These are phyloP conservation scores for Clonostachys rhizophaga DNA, from an alignment of 2,329 filamentous ascomycete species.

Conservation along the genomic window DNA sequence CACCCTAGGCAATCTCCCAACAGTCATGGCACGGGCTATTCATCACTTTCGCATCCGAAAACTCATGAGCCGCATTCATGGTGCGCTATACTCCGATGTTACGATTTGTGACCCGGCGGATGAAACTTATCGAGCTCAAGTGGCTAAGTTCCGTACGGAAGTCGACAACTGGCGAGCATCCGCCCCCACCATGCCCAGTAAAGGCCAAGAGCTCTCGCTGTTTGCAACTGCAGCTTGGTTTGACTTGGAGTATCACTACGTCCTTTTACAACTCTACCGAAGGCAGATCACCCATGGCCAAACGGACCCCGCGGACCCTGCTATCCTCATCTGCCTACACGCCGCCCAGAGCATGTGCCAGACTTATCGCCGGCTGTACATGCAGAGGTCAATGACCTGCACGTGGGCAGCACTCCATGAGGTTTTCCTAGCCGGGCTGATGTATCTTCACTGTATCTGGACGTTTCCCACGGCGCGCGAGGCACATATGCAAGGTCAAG, in stretches of 20 bases:
- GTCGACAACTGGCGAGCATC: background rate
- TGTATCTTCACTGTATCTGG: conserved; percentile 21
- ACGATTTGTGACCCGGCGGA: background rate
- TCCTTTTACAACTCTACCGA: background rate
- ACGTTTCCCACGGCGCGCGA: conserved; percentile 11
- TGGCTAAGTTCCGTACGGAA: background rate
- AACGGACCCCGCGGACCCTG: conserved; percentile 4
- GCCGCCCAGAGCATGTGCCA: conserved; percentile 8
- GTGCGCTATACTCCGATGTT: background rate
- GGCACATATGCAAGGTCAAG: background rate
- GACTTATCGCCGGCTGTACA: conserved; percentile 7
- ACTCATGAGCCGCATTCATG: background rate
- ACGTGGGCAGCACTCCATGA: background rate
- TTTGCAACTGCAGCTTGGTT: conserved; percentile 10
- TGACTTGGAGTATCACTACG: background rate
- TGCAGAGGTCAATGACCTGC: background rate
- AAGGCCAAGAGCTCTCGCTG: conserved; percentile 12
- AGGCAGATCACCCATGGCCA: conserved; percentile 7
- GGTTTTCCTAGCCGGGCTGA: background rate
- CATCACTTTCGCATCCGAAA: background rate
- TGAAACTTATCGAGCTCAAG: background rate
- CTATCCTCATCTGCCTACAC: conserved; percentile 11
- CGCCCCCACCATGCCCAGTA: background rate
- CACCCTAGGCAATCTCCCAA: background rate
- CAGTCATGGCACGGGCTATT: background rate